Evolutionary conservation across 768 basidiomycete genomes (phyloP).

Genomic region (Phaeotremella skinneri): DNA sequence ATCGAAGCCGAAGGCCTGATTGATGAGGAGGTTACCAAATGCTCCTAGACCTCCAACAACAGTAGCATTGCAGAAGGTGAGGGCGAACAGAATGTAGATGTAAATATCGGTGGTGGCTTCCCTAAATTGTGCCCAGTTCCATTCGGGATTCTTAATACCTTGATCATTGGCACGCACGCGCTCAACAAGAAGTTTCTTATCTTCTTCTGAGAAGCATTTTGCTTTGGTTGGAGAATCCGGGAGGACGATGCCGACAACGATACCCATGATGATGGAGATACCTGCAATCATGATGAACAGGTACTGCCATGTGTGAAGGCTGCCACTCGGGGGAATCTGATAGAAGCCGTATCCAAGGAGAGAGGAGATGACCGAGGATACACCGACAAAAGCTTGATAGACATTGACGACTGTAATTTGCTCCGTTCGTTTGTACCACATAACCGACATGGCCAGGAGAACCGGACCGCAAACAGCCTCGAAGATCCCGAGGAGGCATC

Average conservation of each 20-base stretch:
- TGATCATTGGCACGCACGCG: slow-evolving; percentile 58
- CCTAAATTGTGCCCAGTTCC: slow-evolving; percentile 51
- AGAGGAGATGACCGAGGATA: neutral
- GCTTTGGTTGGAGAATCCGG: slow-evolving; percentile 57
- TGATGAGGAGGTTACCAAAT: slow-evolving; percentile 58
- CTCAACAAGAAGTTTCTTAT: slow-evolving; percentile 57
- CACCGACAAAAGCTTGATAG: neutral
- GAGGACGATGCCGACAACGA: neutral
- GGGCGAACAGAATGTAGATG: slow-evolving; percentile 55
- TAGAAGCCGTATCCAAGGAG: neutral
- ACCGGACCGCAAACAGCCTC: neutral
- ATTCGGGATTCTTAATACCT: slow-evolving; percentile 57
- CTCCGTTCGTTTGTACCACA: neutral
- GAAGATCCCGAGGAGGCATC: slow-evolving; percentile 10
- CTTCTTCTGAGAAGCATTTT: slow-evolving; percentile 56
- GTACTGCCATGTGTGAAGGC: slow-evolving; percentile 2
- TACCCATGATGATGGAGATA: slow-evolving; percentile 2
- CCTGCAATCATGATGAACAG: slow-evolving; percentile 1
- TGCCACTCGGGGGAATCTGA: neutral
- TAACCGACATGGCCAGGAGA: neutral
- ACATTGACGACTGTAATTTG: neutral
- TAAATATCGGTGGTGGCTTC: slow-evolving; percentile 56
- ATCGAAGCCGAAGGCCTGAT: slow-evolving; percentile 54
- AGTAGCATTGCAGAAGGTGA: slow-evolving; percentile 56
- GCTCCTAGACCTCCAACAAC: slow-evolving; percentile 57